Conservation (phyloP, 2,329 filamentous ascomycete genomes). For the Fusarium sp. region DNA sequence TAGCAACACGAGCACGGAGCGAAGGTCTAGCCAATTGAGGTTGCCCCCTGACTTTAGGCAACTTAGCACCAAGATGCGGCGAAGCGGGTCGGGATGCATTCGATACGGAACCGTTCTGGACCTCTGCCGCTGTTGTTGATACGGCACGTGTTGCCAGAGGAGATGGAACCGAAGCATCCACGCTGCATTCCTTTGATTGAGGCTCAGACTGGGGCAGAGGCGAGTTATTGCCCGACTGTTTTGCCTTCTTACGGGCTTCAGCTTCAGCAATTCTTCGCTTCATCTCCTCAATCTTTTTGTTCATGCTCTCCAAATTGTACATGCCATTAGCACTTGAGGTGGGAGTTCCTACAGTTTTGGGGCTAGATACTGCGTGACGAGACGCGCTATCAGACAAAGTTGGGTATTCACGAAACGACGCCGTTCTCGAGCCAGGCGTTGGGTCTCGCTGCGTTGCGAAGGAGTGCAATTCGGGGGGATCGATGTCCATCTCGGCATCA, state of each 20-base stretch:
- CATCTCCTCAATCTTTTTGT: slow-evolving; percentile 71
- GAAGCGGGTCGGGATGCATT: slow-evolving; percentile 20
- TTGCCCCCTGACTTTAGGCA: slow-evolving; percentile 35
- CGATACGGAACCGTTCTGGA: slow-evolving; percentile 14
- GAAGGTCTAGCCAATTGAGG: slow-evolving; percentile 30
- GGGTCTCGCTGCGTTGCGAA: slow-evolving; percentile 51
- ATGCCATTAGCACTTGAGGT: slow-evolving; percentile 53
- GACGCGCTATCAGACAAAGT: slow-evolving; percentile 58
- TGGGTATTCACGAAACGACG: slow-evolving; percentile 60
- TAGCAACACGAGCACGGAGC: slow-evolving; percentile 53
- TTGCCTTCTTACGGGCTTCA: slow-evolving; percentile 67
- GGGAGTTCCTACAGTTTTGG: slow-evolving; percentile 56
- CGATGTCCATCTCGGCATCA: slow-evolving; percentile 76
- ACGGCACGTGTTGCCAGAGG: slow-evolving; percentile 4
- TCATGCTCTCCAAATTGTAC: slow-evolving; percentile 64
- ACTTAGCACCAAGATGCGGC: slow-evolving; percentile 10
- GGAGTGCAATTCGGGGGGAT: slow-evolving; percentile 63
- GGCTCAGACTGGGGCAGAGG: slow-evolving; percentile 47
- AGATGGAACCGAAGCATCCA: slow-evolving; percentile 26
- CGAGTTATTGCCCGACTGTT: slow-evolving; percentile 51
- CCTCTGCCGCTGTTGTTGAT: background rate
- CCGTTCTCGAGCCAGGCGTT: slow-evolving; percentile 53
- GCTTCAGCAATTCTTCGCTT: slow-evolving; percentile 70
- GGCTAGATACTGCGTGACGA: slow-evolving; percentile 58
- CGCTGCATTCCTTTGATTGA: slow-evolving; percentile 47